These are phyloP conservation scores for Dichotomocladium elegans DNA, from an alignment of 371 early-diverging fungal genomes.

Conservation along the genomic window DNA sequence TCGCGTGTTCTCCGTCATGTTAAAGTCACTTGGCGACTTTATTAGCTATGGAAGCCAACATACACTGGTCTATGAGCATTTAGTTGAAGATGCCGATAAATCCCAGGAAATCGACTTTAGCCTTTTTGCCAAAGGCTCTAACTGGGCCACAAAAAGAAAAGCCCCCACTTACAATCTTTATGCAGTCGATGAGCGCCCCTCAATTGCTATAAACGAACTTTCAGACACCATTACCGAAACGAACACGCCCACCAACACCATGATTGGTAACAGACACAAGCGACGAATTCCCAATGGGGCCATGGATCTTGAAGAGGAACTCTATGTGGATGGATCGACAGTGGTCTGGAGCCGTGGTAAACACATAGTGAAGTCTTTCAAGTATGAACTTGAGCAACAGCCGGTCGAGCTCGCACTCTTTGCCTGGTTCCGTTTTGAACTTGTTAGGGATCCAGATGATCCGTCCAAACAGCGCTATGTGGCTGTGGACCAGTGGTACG, in stretches of 20 bases:
- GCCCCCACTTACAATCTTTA: slow-evolving; percentile 3
- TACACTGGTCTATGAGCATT: background rate
- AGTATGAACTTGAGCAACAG: slow-evolving; percentile 6
- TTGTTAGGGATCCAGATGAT: background rate
- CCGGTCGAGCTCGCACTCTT: slow-evolving; percentile 13
- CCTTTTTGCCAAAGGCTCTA: slow-evolving; percentile 1
- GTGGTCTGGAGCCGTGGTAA: slow-evolving; percentile 18
- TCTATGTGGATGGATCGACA: slow-evolving; percentile 8
- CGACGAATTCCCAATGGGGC: slow-evolving; percentile 1
- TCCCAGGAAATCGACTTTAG: slow-evolving; percentile 1
- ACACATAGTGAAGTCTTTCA: slow-evolving; percentile 11
- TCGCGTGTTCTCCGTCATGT: too few species aligned
- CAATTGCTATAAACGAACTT: background rate
- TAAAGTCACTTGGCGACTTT: slow-evolving; percentile 4
- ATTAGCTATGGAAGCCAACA: background rate
- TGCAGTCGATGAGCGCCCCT: slow-evolving; percentile 5
- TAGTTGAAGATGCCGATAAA: background rate
- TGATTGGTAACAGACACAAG: background rate
- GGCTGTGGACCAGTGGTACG: background rate
- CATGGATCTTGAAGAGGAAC: slow-evolving; percentile 15
- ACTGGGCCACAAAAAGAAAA: background rate
- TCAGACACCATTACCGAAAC: background rate
- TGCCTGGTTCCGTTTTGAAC: slow-evolving; percentile 19
- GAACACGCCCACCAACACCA: background rate
- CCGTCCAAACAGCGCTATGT: background rate